phyloP scores from a whole-genome alignment of 2,329 filamentous ascomycete genomes.

The Epichloe scottii region DNA sequence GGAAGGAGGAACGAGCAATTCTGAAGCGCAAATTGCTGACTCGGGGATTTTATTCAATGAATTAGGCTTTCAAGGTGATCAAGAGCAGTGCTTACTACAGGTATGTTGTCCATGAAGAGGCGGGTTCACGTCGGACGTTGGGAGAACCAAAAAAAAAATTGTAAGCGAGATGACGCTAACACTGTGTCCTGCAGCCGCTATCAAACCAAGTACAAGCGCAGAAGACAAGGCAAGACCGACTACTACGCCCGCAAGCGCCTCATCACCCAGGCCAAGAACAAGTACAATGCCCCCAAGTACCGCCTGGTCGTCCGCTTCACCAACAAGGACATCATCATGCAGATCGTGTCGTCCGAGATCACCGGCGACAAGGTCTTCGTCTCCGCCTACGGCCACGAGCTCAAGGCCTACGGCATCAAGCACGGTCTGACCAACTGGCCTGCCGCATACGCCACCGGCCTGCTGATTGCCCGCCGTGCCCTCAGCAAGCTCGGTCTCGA shows the following conservation, averaged over 20 bases:
- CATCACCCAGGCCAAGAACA: slow-evolving; percentile 99
- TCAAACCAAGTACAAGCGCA: slow-evolving; percentile 99
- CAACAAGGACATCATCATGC: slow-evolving; percentile 98
- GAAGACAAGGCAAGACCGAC: slow-evolving; percentile 94
- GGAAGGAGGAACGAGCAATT: slow-evolving; percentile 46
- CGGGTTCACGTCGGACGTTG: too few relatives aligned
- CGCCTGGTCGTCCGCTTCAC: slow-evolving; percentile 98
- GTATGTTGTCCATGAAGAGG: slow-evolving; percentile 29
- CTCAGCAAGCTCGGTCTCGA: slow-evolving; percentile 95
- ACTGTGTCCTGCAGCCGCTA: slow-evolving; percentile 55
- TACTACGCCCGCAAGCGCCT: slow-evolving; percentile 99
- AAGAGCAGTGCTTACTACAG: slow-evolving; percentile 99
- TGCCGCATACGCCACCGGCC: slow-evolving; percentile 90
- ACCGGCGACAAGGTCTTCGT: slow-evolving; percentile 93
- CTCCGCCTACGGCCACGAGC: slow-evolving; percentile 92
- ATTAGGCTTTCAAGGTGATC: slow-evolving; percentile 76
- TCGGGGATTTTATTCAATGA: slow-evolving; percentile 43
- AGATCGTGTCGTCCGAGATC: slow-evolving; percentile 95
- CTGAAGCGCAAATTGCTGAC: slow-evolving; percentile 99
- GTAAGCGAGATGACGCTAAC: too few relatives aligned
- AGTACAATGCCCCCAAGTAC: slow-evolving; percentile 99
- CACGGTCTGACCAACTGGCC: slow-evolving; percentile 99
- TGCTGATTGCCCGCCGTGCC: slow-evolving; percentile 90
- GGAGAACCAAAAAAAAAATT: too few relatives aligned
- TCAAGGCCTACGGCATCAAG: slow-evolving; percentile 91